Conservation (phyloP, 176 grass and related monocot species). For the Aechmea fasciata region DNA sequence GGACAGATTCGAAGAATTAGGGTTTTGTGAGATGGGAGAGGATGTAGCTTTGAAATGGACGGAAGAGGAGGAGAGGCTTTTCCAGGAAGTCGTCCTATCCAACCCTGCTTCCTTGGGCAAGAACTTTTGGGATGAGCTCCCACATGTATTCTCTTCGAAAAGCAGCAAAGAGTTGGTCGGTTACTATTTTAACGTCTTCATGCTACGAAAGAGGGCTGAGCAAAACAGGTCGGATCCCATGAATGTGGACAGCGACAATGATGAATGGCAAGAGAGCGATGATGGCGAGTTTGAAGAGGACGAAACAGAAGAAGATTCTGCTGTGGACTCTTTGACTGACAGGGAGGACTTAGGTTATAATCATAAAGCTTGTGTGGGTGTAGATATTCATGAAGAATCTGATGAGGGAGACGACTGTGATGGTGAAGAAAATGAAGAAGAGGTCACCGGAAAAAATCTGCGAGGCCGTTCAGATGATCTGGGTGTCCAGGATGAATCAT, state of each 20-base stretch:
- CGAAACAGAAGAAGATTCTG: slow-evolving; percentile 45
- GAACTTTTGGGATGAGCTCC: slow-evolving; percentile 69
- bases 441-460: slow-evolving; percentile 19
- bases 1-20: slow-evolving; percentile 52
- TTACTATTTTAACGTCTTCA: slow-evolving; percentile 93
- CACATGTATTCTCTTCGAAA: slow-evolving; percentile 43
- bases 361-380: slow-evolving; percentile 30
- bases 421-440: no score
- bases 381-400: slow-evolving; percentile 17
- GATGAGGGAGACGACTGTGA: slow-evolving; percentile 12
- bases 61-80: slow-evolving; percentile 57
- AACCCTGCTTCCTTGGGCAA: slow-evolving; percentile 48
- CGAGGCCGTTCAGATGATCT: slow-evolving; percentile 16
- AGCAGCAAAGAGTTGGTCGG: slow-evolving; percentile 60
- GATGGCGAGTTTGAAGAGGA: slow-evolving; percentile 23
- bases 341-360: slow-evolving; percentile 21
- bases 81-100: slow-evolving; percentile 47
- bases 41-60: slow-evolving; percentile 58
- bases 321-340: slow-evolving; percentile 28
- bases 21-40: slow-evolving; percentile 74
- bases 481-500: slow-evolving; percentile 60
- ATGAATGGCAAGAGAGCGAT: slow-evolving; percentile 53
- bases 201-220: slow-evolving; percentile 58
- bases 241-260: slow-evolving; percentile 76
- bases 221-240: slow-evolving; percentile 64